These are phyloP conservation scores for Phytophthora crassamura DNA, from an alignment of 352 stramenopile genomes.

Conservation along the genomic window DNA sequence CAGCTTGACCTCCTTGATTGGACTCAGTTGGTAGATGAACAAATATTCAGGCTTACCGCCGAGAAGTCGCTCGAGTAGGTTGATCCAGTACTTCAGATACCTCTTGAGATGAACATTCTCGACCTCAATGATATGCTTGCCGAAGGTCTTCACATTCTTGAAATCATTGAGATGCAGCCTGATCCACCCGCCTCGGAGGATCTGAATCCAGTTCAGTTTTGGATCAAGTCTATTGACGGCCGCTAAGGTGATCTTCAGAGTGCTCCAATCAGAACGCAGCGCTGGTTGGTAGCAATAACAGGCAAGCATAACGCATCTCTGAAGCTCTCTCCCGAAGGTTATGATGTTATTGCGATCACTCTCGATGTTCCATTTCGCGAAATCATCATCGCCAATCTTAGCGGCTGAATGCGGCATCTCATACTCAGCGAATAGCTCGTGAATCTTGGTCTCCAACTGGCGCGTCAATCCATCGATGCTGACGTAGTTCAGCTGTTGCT, in stretches of 20 bases:
- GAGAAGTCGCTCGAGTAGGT: neutral
- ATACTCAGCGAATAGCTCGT: neutral
- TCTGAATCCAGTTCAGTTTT: too few species aligned
- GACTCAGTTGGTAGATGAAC: neutral
- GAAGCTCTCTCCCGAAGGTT: neutral
- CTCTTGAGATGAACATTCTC: neutral
- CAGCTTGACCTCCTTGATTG: neutral
- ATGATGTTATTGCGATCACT: conserved; percentile 4
- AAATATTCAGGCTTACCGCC: neutral
- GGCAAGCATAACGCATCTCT: neutral
- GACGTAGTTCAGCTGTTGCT: too few species aligned
- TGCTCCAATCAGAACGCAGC: neutral
- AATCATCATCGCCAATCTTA: neutral
- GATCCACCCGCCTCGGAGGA: too few species aligned
- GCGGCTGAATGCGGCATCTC: neutral
- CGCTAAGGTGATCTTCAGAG: neutral
- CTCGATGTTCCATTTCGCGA: neutral
- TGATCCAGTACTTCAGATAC: neutral
- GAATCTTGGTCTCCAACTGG: too few species aligned
- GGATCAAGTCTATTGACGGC: neutral
- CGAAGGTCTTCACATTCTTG: neutral
- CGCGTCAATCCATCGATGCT: too few species aligned
- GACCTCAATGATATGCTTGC: neutral
- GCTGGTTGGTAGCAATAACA: neutral
- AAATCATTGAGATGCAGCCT: too few species aligned